Conservation (phyloP, 257 asterid genomes). For the Salvia hispanica region DNA sequence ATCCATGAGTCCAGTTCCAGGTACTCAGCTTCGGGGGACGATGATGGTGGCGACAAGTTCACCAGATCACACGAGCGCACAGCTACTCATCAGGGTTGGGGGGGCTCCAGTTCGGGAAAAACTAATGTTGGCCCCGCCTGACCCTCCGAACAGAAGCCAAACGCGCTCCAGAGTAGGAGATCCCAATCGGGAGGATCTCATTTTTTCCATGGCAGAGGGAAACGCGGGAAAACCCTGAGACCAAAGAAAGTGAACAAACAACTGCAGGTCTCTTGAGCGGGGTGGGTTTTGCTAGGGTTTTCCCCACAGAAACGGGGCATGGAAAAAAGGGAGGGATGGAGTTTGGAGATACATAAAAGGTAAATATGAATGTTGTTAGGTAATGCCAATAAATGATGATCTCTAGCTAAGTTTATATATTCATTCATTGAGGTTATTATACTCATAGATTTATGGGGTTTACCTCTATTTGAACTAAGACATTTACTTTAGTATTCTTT, state of each 20-base stretch:
- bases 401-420: background rate
- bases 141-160: slow-evolving; percentile 52
- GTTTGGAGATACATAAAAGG: background rate
- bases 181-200: slow-evolving; percentile 97
- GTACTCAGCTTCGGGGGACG: too few species aligned
- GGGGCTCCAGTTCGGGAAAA: slow-evolving; percentile 48
- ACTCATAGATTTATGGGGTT: too few species aligned
- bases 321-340: background rate
- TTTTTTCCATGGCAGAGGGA: slow-evolving; percentile 66
- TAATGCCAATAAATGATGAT: slow-evolving; percentile 9
- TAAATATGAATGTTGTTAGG: slow-evolving; percentile 15
- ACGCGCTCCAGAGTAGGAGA: slow-evolving; percentile 85
- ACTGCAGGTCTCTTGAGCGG: slow-evolving; percentile 1
- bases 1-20: slow-evolving; percentile 66
- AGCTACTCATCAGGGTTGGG: slow-evolving; percentile 67
- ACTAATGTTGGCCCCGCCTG: slow-evolving; percentile 42
- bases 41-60: slow-evolving; percentile 48
- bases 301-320: background rate
- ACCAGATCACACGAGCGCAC: slow-evolving; percentile 53
- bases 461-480: too few species aligned
- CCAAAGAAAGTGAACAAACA: background rate
- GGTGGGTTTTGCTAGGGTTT: background rate
- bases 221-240: slow-evolving; percentile 45
- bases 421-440: too few species aligned
- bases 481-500: too few species aligned